phyloP scores from a whole-genome alignment of 139 green algal genomes.

The Pleodorina starrii region DNA sequence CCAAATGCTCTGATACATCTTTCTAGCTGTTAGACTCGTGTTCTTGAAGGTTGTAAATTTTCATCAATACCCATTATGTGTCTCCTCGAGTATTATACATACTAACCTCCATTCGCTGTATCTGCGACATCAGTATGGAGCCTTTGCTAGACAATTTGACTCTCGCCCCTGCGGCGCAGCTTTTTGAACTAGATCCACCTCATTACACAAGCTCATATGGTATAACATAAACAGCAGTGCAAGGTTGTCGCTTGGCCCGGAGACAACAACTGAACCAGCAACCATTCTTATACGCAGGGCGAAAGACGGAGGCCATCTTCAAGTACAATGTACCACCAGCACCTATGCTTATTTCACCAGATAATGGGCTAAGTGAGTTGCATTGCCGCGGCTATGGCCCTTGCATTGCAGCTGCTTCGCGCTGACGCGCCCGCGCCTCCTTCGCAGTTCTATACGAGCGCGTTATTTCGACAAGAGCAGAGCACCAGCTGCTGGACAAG shows the following conservation, averaged over 20 bases:
- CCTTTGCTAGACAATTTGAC: slow-evolving; percentile 28
- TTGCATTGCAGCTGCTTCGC: no score
- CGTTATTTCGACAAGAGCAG: slow-evolving; percentile 30
- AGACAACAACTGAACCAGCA: not conserved
- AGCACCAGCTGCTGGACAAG: slow-evolving; percentile 32
- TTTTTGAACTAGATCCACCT: slow-evolving; percentile 42
- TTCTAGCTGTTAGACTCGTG: not conserved
- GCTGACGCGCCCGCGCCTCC: no score
- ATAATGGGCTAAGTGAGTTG: slow-evolving; percentile 1
- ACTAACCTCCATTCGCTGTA: not conserved
- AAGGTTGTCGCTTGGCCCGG: not conserved
- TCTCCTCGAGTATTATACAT: not conserved
- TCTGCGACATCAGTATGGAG: slow-evolving; percentile 1
- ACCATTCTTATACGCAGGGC: not conserved
- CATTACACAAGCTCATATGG: slow-evolving; percentile 35
- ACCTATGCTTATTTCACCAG: slow-evolving; percentile 36
- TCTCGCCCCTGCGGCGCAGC: not conserved
- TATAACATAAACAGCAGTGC: not conserved
- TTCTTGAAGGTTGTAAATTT: not conserved
- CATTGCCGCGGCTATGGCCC: no score
- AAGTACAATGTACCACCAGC: slow-evolving; percentile 25
- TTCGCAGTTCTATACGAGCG: slow-evolving; percentile 34
- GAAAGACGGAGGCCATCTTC: slow-evolving; percentile 32
- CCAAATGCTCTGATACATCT: no score
- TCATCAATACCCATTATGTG: not conserved